Percentiles rank a stretch among this genome's conserved stretches.
phyloP scores from a whole-genome alignment of 2,329 filamentous ascomycete species.

The Ophiostoma himal-ulmi region DNA sequence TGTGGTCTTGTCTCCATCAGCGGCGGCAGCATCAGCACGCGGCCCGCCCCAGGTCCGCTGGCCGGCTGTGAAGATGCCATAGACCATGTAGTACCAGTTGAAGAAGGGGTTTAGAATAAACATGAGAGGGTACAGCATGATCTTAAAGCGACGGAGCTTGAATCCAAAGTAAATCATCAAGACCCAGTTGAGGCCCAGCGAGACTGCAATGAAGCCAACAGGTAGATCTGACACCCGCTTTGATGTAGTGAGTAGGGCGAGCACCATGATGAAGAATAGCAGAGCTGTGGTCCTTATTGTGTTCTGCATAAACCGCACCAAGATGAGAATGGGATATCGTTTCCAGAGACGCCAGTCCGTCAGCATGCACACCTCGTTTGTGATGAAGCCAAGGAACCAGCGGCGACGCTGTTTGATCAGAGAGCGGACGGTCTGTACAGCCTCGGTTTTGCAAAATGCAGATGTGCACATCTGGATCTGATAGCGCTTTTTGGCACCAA shows the following conservation, averaged over 20 bases:
- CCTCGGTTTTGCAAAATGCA: constrained; percentile 97
- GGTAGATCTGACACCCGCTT: constrained; percentile 74
- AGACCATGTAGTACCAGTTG: constrained; percentile 98
- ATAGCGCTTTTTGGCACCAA: constrained; percentile 84
- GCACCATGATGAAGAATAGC: constrained; percentile 87
- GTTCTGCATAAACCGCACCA: constrained; percentile 91
- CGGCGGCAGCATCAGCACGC: constrained; percentile 77
- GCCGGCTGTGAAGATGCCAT: constrained; percentile 89
- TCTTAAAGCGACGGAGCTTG: constrained; percentile 82
- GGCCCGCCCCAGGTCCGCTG: constrained; percentile 95
- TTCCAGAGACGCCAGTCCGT: constrained; percentile 90
- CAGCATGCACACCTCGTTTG: constrained; percentile 97
- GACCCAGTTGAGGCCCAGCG: constrained; percentile 85
- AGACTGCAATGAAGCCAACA: constrained; percentile 88
- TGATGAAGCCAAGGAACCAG: constrained; percentile 97
- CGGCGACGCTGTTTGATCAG: constrained; percentile 89
- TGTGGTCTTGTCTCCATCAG: constrained; percentile 65
- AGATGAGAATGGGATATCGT: constrained; percentile 76
- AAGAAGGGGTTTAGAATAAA: constrained; percentile 93
- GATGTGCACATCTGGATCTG: constrained; percentile 98
- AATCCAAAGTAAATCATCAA: constrained; percentile 95
- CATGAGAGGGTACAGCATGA: constrained; percentile 93
- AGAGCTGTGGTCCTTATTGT: constrained; percentile 91
- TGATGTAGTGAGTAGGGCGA: constrained; percentile 79
- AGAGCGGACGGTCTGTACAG: constrained; percentile 78